A percentile compares a stretch with the other conserved stretches of the same genome.
Conservation (phyloP, 345 rosid genomes). For the Eucalyptus urophylla region DNA sequence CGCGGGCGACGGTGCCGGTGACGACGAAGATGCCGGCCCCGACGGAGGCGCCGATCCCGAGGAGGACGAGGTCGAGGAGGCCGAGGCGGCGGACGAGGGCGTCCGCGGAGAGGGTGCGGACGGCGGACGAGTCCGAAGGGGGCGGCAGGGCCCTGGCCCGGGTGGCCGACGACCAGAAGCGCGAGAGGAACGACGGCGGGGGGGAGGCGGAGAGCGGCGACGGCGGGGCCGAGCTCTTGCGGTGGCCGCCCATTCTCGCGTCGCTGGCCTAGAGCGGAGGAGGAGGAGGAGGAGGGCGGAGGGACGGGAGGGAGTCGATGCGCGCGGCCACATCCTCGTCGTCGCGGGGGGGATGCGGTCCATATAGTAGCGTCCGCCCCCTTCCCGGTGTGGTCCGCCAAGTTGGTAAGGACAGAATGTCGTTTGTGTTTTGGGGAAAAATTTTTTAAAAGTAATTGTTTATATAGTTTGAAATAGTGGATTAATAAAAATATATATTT, state of each 20-base stretch:
- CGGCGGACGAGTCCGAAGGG: conserved; percentile 5
- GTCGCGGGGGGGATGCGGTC: background rate
- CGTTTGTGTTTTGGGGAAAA: background rate
- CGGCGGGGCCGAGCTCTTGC: background rate
- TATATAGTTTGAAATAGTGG: background rate
- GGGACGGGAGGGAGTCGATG: background rate
- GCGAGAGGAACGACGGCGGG: conserved; percentile 37
- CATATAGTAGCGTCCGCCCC: background rate
- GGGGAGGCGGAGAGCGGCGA: conserved; percentile 5
- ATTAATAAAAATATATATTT: background rate
- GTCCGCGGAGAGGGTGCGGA: conserved; percentile 17
- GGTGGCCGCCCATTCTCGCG: background rate
- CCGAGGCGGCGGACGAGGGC: conserved; percentile 77
- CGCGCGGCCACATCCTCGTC: background rate
- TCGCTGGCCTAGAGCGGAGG: background rate
- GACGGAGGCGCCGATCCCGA: conserved; percentile 90
- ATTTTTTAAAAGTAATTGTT: background rate
- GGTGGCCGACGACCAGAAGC: conserved; percentile 62
- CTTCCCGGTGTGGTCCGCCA: background rate
- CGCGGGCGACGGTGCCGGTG: conserved; percentile 94
- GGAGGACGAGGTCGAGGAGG: conserved; percentile 65
- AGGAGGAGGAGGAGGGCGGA: background rate
- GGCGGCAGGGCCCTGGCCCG: conserved; percentile 32
- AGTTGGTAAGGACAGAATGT: background rate
- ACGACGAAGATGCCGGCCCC: conserved; percentile 96